A percentile compares a stretch with the other conserved stretches of the same genome.
These are phyloP conservation scores for Sphaceloma murrayae DNA, from an alignment of 2,329 filamentous ascomycete genomes.

Conservation along the genomic window DNA sequence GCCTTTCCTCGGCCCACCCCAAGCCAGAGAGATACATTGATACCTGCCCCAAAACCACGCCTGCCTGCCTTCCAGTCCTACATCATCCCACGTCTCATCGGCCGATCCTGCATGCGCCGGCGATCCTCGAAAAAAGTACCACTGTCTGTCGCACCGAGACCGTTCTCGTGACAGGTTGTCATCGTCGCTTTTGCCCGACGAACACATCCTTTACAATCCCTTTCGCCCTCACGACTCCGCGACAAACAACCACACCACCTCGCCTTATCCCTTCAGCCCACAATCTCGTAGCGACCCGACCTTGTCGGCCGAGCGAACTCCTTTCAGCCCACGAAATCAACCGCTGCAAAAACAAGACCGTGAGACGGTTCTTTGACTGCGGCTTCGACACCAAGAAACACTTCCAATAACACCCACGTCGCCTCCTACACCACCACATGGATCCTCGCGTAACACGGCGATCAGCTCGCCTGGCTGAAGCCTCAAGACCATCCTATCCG, in stretches of 20 bases:
- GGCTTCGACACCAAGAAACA: no score
- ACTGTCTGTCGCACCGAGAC: conserved; percentile 7
- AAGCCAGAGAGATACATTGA: conserved; percentile 7
- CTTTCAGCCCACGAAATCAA: no score
- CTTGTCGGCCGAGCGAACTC: no score
- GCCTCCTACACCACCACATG: neutral
- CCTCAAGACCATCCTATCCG: conserved; percentile 29
- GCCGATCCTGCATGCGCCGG: conserved; percentile 13
- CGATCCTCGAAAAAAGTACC: conserved; percentile 11
- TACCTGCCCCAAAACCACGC: conserved; percentile 4
- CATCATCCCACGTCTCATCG: conserved; percentile 15
- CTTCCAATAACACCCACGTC: neutral
- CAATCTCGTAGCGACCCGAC: no score
- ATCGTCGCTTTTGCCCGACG: conserved; percentile 10
- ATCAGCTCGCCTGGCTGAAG: conserved; percentile 10
- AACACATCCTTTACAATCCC: conserved; percentile 1
- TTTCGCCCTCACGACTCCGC: no score
- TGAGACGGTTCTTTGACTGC: no score
- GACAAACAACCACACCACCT: no score
- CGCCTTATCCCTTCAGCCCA: no score
- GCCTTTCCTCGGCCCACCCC: conserved; percentile 11
- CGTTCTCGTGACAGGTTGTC: conserved; percentile 11
- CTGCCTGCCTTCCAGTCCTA: conserved; percentile 7
- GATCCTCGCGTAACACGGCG: conserved; percentile 13
- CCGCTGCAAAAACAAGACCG: no score